Evolutionary conservation across 139 green algal species (phyloP).

Genomic region (Spirogloea muscicola): DNA sequence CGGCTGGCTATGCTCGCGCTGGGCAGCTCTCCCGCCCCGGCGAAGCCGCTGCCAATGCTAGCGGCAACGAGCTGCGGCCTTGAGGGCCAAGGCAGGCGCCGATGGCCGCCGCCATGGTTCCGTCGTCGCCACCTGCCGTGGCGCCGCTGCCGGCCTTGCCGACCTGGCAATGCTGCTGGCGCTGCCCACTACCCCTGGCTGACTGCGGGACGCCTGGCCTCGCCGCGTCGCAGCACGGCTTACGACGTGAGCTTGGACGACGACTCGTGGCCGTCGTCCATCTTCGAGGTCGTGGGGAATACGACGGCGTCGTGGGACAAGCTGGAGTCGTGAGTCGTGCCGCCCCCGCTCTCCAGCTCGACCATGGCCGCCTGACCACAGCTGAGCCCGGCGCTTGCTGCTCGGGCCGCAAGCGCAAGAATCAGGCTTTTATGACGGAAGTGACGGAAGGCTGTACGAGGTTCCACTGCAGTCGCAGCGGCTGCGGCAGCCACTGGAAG

Average conservation of each 20-base stretch:
- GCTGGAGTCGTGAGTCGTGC: slow-evolving; percentile 11
- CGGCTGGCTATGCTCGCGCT: neutral
- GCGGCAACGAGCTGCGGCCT: no score
- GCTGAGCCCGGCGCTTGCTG: neutral
- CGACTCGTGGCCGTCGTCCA: slow-evolving; percentile 1
- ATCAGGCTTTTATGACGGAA: neutral
- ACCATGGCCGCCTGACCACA: neutral
- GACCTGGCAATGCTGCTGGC: neutral
- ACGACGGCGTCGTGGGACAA: slow-evolving; percentile 1
- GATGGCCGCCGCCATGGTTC: neutral
- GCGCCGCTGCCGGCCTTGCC: neutral
- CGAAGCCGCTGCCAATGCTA: neutral
- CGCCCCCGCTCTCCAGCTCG: neutral
- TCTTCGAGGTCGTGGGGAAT: slow-evolving; percentile 10
- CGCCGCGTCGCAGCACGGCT: slow-evolving; percentile 5
- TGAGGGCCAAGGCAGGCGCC: neutral
- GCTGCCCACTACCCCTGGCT: neutral
- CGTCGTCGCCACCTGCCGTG: neutral
- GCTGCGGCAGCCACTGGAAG: no score
- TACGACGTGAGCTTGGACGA: slow-evolving; percentile 6
- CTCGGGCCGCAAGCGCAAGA: neutral
- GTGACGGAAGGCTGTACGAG: neutral
- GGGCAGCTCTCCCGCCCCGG: neutral
- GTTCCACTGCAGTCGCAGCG: neutral
- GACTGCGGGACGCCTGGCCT: neutral